Evolutionary conservation across 495 filamentous ascomycete genomes (phyloP).

Genomic region (Hyaloscypha bicolor): DNA sequence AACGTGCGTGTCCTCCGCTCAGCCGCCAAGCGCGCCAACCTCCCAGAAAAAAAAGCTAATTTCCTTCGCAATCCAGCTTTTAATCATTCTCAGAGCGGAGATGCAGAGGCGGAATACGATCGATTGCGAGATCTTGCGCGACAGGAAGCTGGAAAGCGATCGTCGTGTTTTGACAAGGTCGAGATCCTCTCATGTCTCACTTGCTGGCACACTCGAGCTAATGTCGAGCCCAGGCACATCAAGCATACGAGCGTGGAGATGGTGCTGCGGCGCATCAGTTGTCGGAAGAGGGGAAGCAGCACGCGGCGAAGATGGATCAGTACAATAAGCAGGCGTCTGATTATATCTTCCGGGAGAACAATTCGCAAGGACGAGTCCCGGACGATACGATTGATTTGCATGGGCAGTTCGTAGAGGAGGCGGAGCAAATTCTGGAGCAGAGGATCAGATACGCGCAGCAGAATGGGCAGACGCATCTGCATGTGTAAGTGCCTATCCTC

Average conservation of each 20-base stretch:
- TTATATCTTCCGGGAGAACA: constrained; percentile 94
- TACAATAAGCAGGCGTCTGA: constrained; percentile 90
- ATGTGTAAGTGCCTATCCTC: constrained; percentile 53
- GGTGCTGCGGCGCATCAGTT: constrained; percentile 76
- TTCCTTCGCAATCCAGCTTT: constrained; percentile 59
- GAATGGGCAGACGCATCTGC: constrained; percentile 74
- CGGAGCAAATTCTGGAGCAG: constrained; percentile 83
- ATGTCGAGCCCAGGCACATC: constrained; percentile 57
- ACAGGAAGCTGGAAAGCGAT: constrained; percentile 73
- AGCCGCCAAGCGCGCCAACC: constrained; percentile 3
- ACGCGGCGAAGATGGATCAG: constrained; percentile 74
- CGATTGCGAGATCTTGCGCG: constrained; percentile 83
- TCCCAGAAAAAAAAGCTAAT: constrained; percentile 1
- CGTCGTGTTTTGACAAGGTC: constrained; percentile 72
- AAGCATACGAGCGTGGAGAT: constrained; percentile 81
- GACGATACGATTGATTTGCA: constrained; percentile 92
- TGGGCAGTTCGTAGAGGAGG: constrained; percentile 91
- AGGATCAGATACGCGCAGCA: constrained; percentile 74
- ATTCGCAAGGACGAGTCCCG: constrained; percentile 66
- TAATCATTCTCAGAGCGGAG: constrained; percentile 68
- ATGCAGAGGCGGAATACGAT: constrained; percentile 87
- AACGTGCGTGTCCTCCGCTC: neutral
- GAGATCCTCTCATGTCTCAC: neutral
- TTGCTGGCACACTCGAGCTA: constrained; percentile 7
- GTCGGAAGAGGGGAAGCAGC: constrained; percentile 81